Percentiles rank a stretch among this genome's conserved stretches.
Conservation (phyloP, 2,329 filamentous ascomycete species). For the Aspergillus tubingensis region DNA sequence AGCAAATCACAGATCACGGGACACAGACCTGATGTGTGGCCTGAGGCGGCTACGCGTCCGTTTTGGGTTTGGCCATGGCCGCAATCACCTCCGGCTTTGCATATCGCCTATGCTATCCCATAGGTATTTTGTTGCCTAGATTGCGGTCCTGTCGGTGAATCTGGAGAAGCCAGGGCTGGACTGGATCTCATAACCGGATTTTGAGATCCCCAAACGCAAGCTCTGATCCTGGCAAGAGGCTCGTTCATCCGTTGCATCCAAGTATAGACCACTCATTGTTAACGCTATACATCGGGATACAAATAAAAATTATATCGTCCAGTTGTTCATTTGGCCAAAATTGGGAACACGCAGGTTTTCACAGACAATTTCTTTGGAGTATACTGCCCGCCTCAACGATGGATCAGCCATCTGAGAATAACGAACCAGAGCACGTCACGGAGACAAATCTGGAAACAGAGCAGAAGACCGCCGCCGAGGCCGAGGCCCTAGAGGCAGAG, state of each 20-base stretch:
- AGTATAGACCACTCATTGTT: background rate
- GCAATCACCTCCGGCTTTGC: slow-evolving; percentile 2
- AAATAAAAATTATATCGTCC: background rate
- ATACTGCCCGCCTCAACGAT: background rate
- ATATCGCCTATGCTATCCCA: background rate
- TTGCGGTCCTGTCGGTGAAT: background rate
- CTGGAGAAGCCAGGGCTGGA: background rate
- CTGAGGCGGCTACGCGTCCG: slow-evolving; percentile 11
- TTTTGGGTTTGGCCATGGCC: background rate
- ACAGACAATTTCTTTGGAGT: background rate
- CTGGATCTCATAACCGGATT: background rate
- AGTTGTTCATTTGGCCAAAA: background rate
- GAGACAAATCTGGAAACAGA: background rate
- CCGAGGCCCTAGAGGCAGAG: slow-evolving; percentile 3
- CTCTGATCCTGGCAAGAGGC: slow-evolving; percentile 8
- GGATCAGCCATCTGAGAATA: background rate
- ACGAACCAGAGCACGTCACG: background rate
- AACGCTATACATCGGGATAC: background rate
- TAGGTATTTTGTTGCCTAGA: background rate
- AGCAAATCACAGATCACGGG: slow-evolving; percentile 18
- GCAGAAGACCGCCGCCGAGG: background rate
- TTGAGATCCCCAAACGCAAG: background rate
- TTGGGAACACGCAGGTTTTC: too few relatives aligned
- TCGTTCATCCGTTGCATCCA: background rate
- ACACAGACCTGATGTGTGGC: slow-evolving; percentile 3